Evolutionary conservation across 179 eudicot species (phyloP).

Genomic region (Beta corolliflora): DNA sequence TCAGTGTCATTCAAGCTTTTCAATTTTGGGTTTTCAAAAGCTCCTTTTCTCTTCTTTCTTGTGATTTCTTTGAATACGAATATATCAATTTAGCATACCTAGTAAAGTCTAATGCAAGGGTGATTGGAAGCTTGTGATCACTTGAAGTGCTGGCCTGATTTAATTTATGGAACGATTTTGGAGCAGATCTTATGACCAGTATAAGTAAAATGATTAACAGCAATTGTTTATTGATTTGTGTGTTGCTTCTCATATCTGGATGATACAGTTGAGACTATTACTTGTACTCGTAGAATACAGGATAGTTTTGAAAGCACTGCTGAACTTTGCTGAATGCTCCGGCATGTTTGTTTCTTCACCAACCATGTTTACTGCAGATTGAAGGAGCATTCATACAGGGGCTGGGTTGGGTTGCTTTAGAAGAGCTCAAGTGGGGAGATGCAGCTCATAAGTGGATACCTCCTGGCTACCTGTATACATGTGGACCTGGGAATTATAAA

Average conservation of each 20-base stretch:
- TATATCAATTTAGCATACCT: neutral
- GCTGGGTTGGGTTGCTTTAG: constrained; percentile 92
- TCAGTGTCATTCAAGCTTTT: neutral
- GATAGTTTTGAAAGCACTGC: neutral
- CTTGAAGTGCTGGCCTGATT: neutral
- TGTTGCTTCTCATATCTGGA: neutral
- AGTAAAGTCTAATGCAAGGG: neutral
- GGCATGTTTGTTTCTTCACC: constrained; percentile 4
- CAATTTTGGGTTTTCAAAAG: neutral
- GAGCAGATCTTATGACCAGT: neutral
- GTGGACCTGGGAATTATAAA: constrained; percentile 92
- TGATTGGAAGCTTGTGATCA: neutral
- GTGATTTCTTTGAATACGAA: neutral
- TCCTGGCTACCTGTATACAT: constrained; percentile 76
- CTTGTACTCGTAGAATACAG: neutral
- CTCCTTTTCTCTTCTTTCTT: neutral
- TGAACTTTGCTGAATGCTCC: neutral
- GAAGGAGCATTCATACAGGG: constrained; percentile 99
- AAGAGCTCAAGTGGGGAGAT: constrained; percentile 98
- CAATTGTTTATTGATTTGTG: neutral
- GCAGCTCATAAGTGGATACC: constrained; percentile 86
- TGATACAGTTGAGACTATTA: neutral
- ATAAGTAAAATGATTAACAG: neutral
- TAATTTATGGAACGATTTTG: neutral
- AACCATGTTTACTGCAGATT: constrained; percentile 52